phyloP scores from a whole-genome alignment of 805 yeast species.

The Starmerella powellii region DNA sequence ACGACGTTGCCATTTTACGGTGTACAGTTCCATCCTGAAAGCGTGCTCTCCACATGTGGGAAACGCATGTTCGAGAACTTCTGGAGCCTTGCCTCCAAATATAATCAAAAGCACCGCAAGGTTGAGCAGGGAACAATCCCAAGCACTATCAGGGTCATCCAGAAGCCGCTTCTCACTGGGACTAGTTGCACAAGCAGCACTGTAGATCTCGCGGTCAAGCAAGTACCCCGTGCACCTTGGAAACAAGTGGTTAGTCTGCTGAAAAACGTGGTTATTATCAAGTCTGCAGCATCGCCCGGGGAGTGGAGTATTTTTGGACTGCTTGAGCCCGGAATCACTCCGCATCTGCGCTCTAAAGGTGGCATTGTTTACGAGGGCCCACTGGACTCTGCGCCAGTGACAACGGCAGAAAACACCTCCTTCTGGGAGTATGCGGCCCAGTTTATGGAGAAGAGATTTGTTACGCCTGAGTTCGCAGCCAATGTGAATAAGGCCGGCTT shows the following conservation, averaged over 20 bases:
- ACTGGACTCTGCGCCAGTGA: background rate
- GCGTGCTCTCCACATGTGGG: slow-evolving; percentile 71
- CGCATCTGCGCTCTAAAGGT: slow-evolving; percentile 19
- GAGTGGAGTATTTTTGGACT: slow-evolving; percentile 78
- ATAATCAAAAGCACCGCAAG: slow-evolving; percentile 23
- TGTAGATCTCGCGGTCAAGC: background rate
- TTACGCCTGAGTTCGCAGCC: slow-evolving; percentile 21
- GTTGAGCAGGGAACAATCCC: slow-evolving; percentile 7
- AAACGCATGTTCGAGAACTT: slow-evolving; percentile 49
- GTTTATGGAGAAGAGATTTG: slow-evolving; percentile 20
- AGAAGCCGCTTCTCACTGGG: slow-evolving; percentile 2
- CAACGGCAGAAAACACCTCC: slow-evolving; percentile 1
- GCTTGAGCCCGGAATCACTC: slow-evolving; percentile 17
- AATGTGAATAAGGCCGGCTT: slow-evolving; percentile 28
- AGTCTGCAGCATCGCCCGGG: slow-evolving; percentile 77
- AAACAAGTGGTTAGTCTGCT: slow-evolving; percentile 5
- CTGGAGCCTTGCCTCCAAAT: slow-evolving; percentile 36
- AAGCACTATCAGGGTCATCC: slow-evolving; percentile 1
- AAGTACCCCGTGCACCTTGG: slow-evolving; percentile 4
- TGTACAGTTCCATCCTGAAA: slow-evolving; percentile 96
- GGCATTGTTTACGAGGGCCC: slow-evolving; percentile 15
- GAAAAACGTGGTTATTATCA: slow-evolving; percentile 47
- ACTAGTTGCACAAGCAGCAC: background rate
- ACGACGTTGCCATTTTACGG: slow-evolving; percentile 60
- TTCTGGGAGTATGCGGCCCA: slow-evolving; percentile 13